These are phyloP conservation scores for Chaetoceros tenuissimus DNA, from an alignment of 108 stramenopile genomes.

Conservation along the genomic window DNA sequence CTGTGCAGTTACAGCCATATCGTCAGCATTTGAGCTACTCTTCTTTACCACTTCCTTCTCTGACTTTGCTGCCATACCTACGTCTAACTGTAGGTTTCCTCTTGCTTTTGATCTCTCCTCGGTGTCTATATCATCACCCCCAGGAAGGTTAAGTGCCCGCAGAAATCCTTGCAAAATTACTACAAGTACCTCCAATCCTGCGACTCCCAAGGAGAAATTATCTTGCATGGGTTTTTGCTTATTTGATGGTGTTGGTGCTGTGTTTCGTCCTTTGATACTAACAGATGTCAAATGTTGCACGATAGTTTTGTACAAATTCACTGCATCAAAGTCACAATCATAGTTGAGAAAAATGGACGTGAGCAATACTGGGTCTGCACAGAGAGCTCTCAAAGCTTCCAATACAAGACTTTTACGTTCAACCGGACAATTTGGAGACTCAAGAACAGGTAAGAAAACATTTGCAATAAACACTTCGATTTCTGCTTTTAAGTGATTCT, in stretches of 20 bases:
- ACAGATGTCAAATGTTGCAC: constrained; percentile 83
- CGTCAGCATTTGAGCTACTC: not conserved
- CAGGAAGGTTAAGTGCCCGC: constrained; percentile 52
- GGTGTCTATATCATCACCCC: constrained; percentile 36
- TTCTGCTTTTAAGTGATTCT: constrained; percentile 86
- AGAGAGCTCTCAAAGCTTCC: constrained; percentile 85
- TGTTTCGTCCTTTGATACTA: constrained; percentile 33
- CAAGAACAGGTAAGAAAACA: constrained; percentile 91
- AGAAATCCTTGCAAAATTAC: constrained; percentile 61
- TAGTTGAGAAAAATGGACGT: constrained; percentile 98
- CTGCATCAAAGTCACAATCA: constrained; percentile 95
- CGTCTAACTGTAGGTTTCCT: constrained; percentile 41
- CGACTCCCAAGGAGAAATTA: constrained; percentile 59
- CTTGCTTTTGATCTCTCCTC: constrained; percentile 54
- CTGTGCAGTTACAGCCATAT: constrained; percentile 6
- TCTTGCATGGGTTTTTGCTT: constrained; percentile 47
- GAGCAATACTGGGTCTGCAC: constrained; percentile 76
- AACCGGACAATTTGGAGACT: constrained; percentile 89
- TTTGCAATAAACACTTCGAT: constrained; percentile 96
- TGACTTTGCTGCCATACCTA: constrained; percentile 16
- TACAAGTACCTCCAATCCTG: constrained; percentile 71
- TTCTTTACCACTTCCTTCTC: constrained; percentile 1
- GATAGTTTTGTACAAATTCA: constrained; percentile 90
- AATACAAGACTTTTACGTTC: constrained; percentile 95
- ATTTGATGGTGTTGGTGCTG: constrained; percentile 8